Evolutionary conservation across 2,329 filamentous ascomycete species (phyloP), one percentile per base, ranked within the genome.

Genomic region (Tympanopsis confertula): DNA sequence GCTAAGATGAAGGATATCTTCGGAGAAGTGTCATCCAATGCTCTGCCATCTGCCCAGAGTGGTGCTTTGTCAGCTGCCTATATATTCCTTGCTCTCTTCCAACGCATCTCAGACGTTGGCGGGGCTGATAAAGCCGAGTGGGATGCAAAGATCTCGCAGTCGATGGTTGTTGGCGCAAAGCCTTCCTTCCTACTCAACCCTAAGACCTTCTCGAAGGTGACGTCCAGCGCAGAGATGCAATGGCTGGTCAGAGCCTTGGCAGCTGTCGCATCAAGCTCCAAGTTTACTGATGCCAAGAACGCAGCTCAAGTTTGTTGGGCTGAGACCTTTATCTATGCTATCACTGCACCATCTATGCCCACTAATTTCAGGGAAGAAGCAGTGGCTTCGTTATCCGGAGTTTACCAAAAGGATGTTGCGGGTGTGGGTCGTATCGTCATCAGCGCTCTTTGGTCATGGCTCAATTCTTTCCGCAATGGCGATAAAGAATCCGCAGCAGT

Each of bases 111-210:
- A 12, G 7, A 10, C 7, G 24, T n/a, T n/a, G 10, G n/a, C 10
- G 10, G 46, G 61, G 2, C 50, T 79, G 24, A 56, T 73, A 17
- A 81, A 82, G 49, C 79, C 78, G 48, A 10, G 7, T 33, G 65
- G 74, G 30, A 33, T 20, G 61, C 87, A 19, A 56, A 71, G 18
- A 72, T 77, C 36, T 10, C 30, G 7, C 78, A 86, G 47, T 75
- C 76, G 10, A 66, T 94, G 42, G 68, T 69, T 2, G 57, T 78
- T 26, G 77, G 80, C n/a, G 78, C 85, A 0, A 94, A 94, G 54
- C 79, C 84, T 13, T 94, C 89, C 0, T 91, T 94, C 55, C 64
- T 96, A 15, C 68, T 96, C 4, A 94, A 85, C 50, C 72, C 82
- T 22, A 82, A 84, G 43, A 75, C 94, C 4, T 96, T 91, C 58